A percentile compares a stretch with the other conserved stretches of the same genome.
phyloP scores from a whole-genome alignment of 441 rosid genomes.

The Kokia cookei region DNA sequence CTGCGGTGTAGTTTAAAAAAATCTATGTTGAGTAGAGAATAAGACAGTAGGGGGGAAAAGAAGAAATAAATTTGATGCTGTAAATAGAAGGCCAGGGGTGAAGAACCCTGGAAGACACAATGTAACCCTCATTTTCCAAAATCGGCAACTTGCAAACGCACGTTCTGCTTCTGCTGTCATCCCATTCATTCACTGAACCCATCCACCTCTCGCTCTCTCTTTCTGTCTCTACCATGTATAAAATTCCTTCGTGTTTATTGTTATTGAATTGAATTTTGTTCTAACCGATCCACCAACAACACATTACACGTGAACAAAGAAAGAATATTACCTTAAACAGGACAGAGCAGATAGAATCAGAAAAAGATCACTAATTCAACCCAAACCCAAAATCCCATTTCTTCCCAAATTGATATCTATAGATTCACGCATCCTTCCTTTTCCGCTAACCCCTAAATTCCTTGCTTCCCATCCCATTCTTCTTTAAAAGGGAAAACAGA shows the following conservation, averaged over 20 bases:
- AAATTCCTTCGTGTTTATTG: neutral
- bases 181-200: constrained; percentile 19
- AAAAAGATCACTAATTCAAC: neutral
- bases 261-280: neutral
- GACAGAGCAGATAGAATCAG: no score
- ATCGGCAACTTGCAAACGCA: constrained; percentile 41
- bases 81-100: constrained; percentile 45
- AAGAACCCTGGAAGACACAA: constrained; percentile 62
- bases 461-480: neutral
- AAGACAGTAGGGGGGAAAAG: no score
- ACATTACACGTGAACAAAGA: no score
- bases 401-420: no score
- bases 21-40: no score
- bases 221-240: neutral
- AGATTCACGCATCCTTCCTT: neutral
- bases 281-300: neutral
- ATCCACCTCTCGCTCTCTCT: neutral
- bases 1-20: no score
- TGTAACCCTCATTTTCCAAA: constrained; percentile 27
- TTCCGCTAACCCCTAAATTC: neutral
- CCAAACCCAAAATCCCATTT: neutral
- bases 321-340: no score
- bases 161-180: constrained; percentile 21
- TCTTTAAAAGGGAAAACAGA: neutral
- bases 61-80: no score